phyloP scores from a whole-genome alignment of 2,329 filamentous ascomycete species.

The Fusarium anguioides region DNA sequence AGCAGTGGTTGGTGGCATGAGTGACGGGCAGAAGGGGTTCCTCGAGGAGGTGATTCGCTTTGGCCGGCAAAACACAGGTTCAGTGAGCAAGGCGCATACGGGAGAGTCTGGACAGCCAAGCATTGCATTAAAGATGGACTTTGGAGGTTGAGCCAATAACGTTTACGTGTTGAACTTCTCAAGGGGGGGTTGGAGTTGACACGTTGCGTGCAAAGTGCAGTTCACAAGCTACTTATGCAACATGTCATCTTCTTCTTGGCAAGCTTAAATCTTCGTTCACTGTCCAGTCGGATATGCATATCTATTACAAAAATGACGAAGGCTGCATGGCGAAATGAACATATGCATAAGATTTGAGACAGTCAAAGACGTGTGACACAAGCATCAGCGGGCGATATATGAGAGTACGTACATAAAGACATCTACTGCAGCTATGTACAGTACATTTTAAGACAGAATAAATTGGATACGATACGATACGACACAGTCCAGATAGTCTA shows the following conservation, averaged over 20 bases:
- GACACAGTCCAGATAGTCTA: neutral
- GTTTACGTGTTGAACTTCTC: neutral
- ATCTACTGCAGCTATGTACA: too few species aligned
- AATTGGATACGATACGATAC: slow-evolving; percentile 12
- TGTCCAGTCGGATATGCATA: slow-evolving; percentile 4
- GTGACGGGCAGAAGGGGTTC: slow-evolving; percentile 75
- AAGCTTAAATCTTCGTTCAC: slow-evolving; percentile 8
- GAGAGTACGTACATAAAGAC: neutral
- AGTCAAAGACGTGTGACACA: neutral
- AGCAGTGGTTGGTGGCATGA: slow-evolving; percentile 77
- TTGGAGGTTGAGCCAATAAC: slow-evolving; percentile 61
- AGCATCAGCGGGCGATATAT: neutral
- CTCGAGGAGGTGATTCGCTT: slow-evolving; percentile 84
- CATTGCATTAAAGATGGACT: slow-evolving; percentile 96
- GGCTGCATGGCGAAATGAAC: neutral
- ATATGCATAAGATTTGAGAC: too few species aligned
- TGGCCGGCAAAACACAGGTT: slow-evolving; percentile 62
- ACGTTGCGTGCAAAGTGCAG: slow-evolving; percentile 11
- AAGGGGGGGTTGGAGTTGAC: neutral
- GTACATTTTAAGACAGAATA: too few species aligned
- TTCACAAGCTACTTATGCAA: neutral
- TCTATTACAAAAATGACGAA: slow-evolving; percentile 2
- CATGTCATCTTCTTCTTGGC: slow-evolving; percentile 4
- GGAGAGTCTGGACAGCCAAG: slow-evolving; percentile 72
- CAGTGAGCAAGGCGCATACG: slow-evolving; percentile 52